Evolutionary conservation across 768 basidiomycete genomes (phyloP), one percentile per base, ranked within the genome.

Genomic region (Mycena albidolilacea): DNA sequence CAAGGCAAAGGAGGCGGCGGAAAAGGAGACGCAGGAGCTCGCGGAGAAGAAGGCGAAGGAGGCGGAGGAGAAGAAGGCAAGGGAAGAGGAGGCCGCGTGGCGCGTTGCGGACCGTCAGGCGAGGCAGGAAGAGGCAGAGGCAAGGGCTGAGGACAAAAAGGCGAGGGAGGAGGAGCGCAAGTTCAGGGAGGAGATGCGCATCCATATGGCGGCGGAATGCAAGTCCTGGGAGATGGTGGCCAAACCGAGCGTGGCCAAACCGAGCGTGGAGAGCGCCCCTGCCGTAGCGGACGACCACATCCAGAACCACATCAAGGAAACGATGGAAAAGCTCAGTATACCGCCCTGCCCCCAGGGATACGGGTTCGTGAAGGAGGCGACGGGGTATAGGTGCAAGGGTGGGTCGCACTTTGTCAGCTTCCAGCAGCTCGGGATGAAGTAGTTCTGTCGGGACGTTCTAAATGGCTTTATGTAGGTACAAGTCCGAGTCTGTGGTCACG

Each of bases 1-100:
- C 48, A 71, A 68, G 60, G 74, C 58, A 15, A 43, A 69, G 37
- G 72, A 67, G 57, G 75, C 69, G 69, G 75, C 41, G 37, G 72
- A 74, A 37, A 74, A 55, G 52, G 58, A 59, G 19, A 39, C 39
- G 58, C 58, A 38, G 7, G 12, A 19, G 38, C 17, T 15, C 15
- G 7, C 38, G 39, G 38, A 19, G 17, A n/a, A 59, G 39, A 35
- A 59, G 17, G 37, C 38, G 17, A 38, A 19, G 37, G 35, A 35
- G 35, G 46, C 11, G 17, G 17, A 48, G 30, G 30, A 30, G 30
- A 30, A 30, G 30, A 30, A 30, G 30, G 4, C 4, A 30, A 30
- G 30, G 30, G 30, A 30, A 30, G 30, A 30, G 30, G 30, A 30
- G 4, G 30, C 30, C 30, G 30, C 30, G 30, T 30, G 30, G 30